Percentiles rank a stretch among this genome's conserved stretches.
phyloP scores from a whole-genome alignment of 768 basidiomycete genomes.

The Lactarius trivialis region DNA sequence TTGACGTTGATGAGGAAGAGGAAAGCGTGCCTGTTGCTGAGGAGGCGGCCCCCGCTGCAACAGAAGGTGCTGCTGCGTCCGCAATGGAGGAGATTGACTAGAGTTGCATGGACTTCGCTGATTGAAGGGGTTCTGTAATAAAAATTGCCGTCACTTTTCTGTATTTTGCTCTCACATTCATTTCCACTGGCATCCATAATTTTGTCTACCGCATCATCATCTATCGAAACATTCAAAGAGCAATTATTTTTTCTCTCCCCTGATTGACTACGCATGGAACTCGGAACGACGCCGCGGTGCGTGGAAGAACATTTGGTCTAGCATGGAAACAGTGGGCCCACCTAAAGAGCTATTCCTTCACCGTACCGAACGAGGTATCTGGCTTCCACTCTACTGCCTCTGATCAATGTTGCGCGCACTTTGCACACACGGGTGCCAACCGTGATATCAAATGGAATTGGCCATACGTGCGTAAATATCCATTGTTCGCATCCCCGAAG shows the following conservation, averaged over 20 bases:
- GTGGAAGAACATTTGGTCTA: neutral
- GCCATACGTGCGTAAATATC: slow-evolving; percentile 5
- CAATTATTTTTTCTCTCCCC: neutral
- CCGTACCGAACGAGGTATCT: slow-evolving; percentile 6
- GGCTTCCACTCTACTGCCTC: slow-evolving; percentile 13
- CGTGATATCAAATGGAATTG: neutral
- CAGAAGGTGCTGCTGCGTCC: slow-evolving; percentile 60
- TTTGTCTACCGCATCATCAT: slow-evolving; percentile 16
- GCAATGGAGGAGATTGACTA: slow-evolving; percentile 98
- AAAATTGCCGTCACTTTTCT: slow-evolving; percentile 11
- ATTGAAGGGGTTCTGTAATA: slow-evolving; percentile 5
- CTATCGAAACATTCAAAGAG: slow-evolving; percentile 15
- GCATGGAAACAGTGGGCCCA: neutral
- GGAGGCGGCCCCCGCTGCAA: slow-evolving; percentile 43
- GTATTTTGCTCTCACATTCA: slow-evolving; percentile 16
- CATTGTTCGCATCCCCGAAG: slow-evolving; percentile 9
- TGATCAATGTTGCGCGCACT: slow-evolving; percentile 4
- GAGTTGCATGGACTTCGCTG: slow-evolving; percentile 21
- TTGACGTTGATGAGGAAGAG: slow-evolving; percentile 64
- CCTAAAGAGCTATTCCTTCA: neutral
- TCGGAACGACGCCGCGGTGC: neutral
- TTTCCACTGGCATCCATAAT: slow-evolving; percentile 2
- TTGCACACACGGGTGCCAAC: neutral
- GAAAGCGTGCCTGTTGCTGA: slow-evolving; percentile 42
- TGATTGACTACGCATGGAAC: neutral